Percentiles rank a stretch among this genome's conserved stretches.
These are phyloP conservation scores for Sporothrix globosa DNA, from an alignment of 2,329 filamentous ascomycete genomes.

Conservation along the genomic window DNA sequence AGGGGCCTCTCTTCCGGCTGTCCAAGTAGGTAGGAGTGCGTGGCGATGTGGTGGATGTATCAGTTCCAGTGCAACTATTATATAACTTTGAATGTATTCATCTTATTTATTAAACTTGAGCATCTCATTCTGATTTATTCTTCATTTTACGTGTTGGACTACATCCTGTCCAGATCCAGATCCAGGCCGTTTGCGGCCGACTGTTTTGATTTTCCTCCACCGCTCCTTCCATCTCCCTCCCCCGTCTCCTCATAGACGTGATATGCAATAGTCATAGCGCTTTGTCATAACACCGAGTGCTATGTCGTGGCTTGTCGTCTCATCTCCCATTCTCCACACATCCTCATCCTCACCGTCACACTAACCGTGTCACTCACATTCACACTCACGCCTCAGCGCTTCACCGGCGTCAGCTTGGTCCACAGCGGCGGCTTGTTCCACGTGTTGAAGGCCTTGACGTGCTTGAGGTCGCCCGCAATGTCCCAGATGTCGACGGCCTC, in stretches of 20 bases:
- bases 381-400: slow-evolving; percentile 28
- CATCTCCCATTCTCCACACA: too few species aligned
- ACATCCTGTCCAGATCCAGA: neutral
- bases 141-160: neutral
- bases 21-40: neutral
- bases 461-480: slow-evolving; percentile 37
- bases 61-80: too few species aligned
- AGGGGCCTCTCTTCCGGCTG: slow-evolving; percentile 15
- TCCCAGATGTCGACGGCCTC: slow-evolving; percentile 40
- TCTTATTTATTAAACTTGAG: neutral
- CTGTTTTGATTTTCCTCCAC: neutral
- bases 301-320: neutral
- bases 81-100: neutral
- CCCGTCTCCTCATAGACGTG: neutral
- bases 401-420: slow-evolving; percentile 38
- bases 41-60: too few species aligned
- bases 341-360: neutral
- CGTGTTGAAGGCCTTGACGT: slow-evolving; percentile 44
- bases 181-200: neutral
- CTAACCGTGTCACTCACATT: too few species aligned
- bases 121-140: neutral
- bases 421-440: slow-evolving; percentile 47
- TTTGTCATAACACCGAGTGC: neutral
- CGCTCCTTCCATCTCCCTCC: neutral
- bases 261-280: neutral